A percentile compares a stretch with the other conserved stretches of the same genome.
Conservation (phyloP, 371 early-diverging fungal genomes). For the Apophysomyces sp. region DNA sequence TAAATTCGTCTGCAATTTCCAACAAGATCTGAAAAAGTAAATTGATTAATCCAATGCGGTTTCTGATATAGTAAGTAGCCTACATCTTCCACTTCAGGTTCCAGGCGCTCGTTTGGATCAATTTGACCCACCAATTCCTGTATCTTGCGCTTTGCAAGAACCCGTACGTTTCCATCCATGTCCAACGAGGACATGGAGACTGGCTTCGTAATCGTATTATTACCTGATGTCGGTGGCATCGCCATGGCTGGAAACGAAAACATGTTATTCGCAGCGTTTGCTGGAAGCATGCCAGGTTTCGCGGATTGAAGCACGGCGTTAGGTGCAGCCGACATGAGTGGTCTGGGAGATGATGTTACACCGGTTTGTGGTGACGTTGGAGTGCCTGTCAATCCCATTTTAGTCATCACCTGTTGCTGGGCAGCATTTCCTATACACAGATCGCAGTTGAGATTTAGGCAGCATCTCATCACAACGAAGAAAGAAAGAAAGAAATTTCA, state of each 20-base stretch:
- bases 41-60: neutral
- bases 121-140: conserved; percentile 87
- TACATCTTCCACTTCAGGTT: conserved; percentile 91
- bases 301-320: conserved; percentile 14
- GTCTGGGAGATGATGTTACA: conserved; percentile 1
- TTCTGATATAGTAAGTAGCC: conserved; percentile 1
- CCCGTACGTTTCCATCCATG: conserved; percentile 29
- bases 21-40: conserved; percentile 61
- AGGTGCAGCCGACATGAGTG: conserved; percentile 2
- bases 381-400: conserved; percentile 14
- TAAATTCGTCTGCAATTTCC: conserved; percentile 92
- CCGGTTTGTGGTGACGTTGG: conserved; percentile 11
- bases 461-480: neutral
- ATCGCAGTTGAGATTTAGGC: neutral
- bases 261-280: conserved; percentile 13
- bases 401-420: conserved; percentile 11
- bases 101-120: conserved; percentile 82
- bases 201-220: neutral
- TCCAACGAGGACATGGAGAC: conserved; percentile 13
- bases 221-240: conserved; percentile 2
- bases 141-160: conserved; percentile 82
- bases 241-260: conserved; percentile 8
- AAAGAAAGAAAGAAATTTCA: neutral
- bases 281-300: conserved; percentile 8
- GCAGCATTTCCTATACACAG: conserved; percentile 5